A percentile compares a stretch with the other conserved stretches of the same genome.
Evolutionary conservation across 139 green algal genomes (phyloP).

Genomic region (Gonium pectorale): DNA sequence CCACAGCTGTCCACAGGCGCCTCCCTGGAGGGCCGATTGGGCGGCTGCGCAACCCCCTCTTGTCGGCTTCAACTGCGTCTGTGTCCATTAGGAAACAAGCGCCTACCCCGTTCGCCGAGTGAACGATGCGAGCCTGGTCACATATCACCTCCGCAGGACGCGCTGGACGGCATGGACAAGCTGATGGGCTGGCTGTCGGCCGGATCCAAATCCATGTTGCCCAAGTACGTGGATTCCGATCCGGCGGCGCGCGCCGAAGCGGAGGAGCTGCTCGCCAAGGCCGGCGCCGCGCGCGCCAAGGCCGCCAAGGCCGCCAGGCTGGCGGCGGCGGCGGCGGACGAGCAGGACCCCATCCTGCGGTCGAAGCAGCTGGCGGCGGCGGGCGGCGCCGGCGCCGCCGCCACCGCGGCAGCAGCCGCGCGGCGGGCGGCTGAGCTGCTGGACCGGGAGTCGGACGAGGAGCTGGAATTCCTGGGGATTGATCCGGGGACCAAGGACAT

Average conservation of each 20-base stretch:
- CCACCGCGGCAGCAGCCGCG: background rate
- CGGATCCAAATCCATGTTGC: slow-evolving; percentile 5
- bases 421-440: background rate
- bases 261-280: background rate
- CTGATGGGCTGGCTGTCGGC: background rate
- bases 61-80: no score
- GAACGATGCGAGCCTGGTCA: no score
- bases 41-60: no score
- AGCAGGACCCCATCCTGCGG: no score
- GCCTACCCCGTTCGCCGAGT: no score
- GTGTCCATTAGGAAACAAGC: no score
- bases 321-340: no score
- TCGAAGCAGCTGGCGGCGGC: background rate
- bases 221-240: slow-evolving; percentile 13
- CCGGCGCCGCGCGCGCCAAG: no score
- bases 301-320: no score
- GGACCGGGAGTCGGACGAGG: slow-evolving; percentile 28
- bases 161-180: slow-evolving; percentile 28
- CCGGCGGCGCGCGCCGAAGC: background rate
- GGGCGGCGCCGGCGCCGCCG: background rate
- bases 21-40: no score
- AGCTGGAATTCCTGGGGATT: slow-evolving; percentile 29
- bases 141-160: slow-evolving; percentile 4
- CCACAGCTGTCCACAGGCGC: no score
- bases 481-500: background rate